Conservation (phyloP, 2,329 filamentous ascomycete species). For the Dactylella cylindrospora region DNA sequence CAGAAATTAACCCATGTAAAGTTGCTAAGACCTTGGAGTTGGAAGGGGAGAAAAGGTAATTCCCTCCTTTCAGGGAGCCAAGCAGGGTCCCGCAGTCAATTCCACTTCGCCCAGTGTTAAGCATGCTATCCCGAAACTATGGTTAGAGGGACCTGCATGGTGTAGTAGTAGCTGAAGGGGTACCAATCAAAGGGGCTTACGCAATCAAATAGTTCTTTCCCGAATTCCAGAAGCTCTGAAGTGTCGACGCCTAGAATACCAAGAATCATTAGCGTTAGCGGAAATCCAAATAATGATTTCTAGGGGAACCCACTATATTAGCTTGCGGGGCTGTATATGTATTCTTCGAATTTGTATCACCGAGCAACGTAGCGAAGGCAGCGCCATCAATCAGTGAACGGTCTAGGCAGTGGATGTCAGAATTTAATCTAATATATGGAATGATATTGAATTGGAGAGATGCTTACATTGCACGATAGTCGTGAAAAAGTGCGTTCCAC, state of each 20-base stretch:
- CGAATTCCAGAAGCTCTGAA: conserved; percentile 72
- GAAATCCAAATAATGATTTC: not conserved
- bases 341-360: conserved; percentile 59
- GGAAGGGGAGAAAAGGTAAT: conserved; percentile 79
- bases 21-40: conserved; percentile 65
- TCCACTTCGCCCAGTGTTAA: conserved; percentile 66
- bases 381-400: conserved; percentile 64
- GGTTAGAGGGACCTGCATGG: not conserved
- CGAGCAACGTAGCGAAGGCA: conserved; percentile 66
- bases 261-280: not conserved
- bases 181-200: not conserved
- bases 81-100: conserved; percentile 73
- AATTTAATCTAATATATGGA: not conserved
- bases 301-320: conserved; percentile 58
- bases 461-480: conserved; percentile 61
- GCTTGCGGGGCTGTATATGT: conserved; percentile 64
- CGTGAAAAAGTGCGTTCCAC: conserved; percentile 71
- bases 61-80: conserved; percentile 67
- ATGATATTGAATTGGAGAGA: not conserved
- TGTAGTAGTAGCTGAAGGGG: not conserved
- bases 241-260: conserved; percentile 61
- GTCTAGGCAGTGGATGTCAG: conserved; percentile 51
- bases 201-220: conserved; percentile 63
- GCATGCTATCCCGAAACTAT: conserved; percentile 56
- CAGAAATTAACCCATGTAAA: conserved; percentile 73